These are phyloP conservation scores for Botryosphaeria dothidea DNA, from an alignment of 2,329 filamentous ascomycete genomes.

Conservation along the genomic window DNA sequence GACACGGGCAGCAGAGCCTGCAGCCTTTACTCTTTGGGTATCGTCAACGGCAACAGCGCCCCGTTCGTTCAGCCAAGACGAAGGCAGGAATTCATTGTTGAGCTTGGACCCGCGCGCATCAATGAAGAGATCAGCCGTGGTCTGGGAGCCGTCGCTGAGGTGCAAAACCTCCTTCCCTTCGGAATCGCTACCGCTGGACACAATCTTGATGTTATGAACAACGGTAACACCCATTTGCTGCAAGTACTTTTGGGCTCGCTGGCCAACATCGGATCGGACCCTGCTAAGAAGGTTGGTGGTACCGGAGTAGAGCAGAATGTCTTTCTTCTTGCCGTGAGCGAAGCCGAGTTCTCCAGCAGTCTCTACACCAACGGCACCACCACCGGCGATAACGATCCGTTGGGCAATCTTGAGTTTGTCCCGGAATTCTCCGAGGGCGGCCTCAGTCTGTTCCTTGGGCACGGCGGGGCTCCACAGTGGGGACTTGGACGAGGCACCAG, in stretches of 20 bases:
- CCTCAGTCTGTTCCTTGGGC: constrained; percentile 34
- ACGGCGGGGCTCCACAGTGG: constrained; percentile 36
- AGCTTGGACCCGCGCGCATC: constrained; percentile 30
- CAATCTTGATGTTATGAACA: constrained; percentile 26
- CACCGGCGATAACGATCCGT: constrained; percentile 36
- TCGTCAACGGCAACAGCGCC: constrained; percentile 30
- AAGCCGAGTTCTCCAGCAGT: constrained; percentile 38
- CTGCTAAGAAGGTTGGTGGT: constrained; percentile 27
- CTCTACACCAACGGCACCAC: constrained; percentile 37
- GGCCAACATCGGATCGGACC: constrained; percentile 22
- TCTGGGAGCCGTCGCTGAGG: constrained; percentile 54
- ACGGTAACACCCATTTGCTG: constrained; percentile 29
- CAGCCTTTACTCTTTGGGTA: constrained; percentile 22
- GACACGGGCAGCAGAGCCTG: constrained; percentile 22
- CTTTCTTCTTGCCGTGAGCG: constrained; percentile 13
- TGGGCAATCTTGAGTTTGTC: constrained; percentile 27
- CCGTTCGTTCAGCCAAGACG: constrained; percentile 26
- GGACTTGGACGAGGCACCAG: constrained; percentile 33
- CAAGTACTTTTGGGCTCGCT: constrained; percentile 33
- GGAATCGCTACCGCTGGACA: constrained; percentile 35
- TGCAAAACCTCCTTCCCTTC: constrained; percentile 47
- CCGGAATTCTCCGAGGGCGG: constrained; percentile 32
- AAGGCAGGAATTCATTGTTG: constrained; percentile 31
- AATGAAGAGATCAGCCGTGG: constrained; percentile 30
- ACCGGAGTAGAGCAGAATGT: constrained; percentile 35